Base-by-base conservation (phyloP, 2,329 filamentous ascomycete genomes). In the Colletotrichum australisinense region DNA sequence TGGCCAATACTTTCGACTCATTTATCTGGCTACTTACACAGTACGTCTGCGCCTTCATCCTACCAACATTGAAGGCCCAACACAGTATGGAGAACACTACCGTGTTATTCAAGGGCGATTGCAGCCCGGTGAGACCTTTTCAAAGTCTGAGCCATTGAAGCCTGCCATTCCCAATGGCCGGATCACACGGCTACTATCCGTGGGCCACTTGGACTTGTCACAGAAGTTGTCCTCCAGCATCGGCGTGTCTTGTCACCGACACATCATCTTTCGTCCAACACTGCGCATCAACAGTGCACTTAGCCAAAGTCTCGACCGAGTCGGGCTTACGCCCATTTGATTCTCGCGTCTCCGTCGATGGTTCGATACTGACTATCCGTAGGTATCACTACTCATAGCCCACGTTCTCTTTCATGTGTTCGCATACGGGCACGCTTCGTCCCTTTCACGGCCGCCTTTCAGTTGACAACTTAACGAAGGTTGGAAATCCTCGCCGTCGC, bases 1-100 rank as follows among this genome's bases (percentile, higher is more conserved):
- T 5, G 14, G 49, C 69, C 46, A 67, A 68, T 64, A 14, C 64
- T 26, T 42, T 58, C 57, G 53, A 57, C 63, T 57, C 32, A 42
- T 56, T 28, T 35, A 35, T 35, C 11, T 16, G 19, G 19, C 42
- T 49, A 49, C 42, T 22, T 11, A 9, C 19, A 42, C 38, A 19
- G 38, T 42, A 42, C 38, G 2, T 19, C 32, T 35, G 32, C 11
- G 32, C 32, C 32, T 35, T 12, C 11, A 35, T 35, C 11, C 32
- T 12, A 12, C 32, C 11, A 12, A 12, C 11, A 4, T 35, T 5
- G 11, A 12, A 12, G 32, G 11, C 4, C 32, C 32, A 35, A n/a
- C 8, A 42, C 38, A 19, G 38, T 42, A 42, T 19, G 5, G 14
- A 42, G 38, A 19, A 16, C 14, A 11, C 19, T 49, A 9, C 42